phyloP scores from a whole-genome alignment of 2,329 filamentous ascomycete species.

The Keithomyces neogunnii region DNA sequence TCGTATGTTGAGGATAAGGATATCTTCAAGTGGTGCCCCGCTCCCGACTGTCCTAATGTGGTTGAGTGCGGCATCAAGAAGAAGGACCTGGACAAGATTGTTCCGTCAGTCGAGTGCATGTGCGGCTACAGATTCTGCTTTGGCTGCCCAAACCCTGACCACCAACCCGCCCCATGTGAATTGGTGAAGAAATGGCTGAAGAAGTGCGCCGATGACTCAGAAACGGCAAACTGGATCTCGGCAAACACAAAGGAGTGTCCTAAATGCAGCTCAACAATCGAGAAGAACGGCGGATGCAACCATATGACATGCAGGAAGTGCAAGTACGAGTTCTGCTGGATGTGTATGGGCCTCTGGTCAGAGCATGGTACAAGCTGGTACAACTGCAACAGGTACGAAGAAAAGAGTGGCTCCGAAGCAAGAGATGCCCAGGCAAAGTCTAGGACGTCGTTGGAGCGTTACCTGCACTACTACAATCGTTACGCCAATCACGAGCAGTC shows the following conservation, averaged over 20 bases:
- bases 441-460: constrained; percentile 85
- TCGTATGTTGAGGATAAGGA: constrained; percentile 98
- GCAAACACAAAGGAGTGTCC: constrained; percentile 98
- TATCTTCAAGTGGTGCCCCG: constrained; percentile 92
- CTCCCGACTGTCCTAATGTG: constrained; percentile 92
- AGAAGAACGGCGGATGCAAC: constrained; percentile 97
- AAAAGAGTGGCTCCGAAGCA: constrained; percentile 87
- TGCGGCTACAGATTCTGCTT: constrained; percentile 92
- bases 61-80: constrained; percentile 83
- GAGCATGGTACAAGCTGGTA: constrained; percentile 99
- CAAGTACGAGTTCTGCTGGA: constrained; percentile 97
- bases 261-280: constrained; percentile 91
- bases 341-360: constrained; percentile 99
- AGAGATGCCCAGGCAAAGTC: constrained; percentile 88
- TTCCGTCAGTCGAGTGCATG: constrained; percentile 80
- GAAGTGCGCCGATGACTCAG: constrained; percentile 96
- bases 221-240: constrained; percentile 98
- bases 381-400: constrained; percentile 95
- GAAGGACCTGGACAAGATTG: constrained; percentile 74
- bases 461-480: constrained; percentile 97
- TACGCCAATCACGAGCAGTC: constrained; percentile 99
- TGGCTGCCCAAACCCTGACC: constrained; percentile 80
- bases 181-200: constrained; percentile 94
- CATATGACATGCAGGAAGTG: constrained; percentile 98
- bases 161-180: constrained; percentile 85